Evolutionary conservation across 1,284 basidiomycete species (phyloP).

Genomic region (Sporisorium iseilematis-ciliati): DNA sequence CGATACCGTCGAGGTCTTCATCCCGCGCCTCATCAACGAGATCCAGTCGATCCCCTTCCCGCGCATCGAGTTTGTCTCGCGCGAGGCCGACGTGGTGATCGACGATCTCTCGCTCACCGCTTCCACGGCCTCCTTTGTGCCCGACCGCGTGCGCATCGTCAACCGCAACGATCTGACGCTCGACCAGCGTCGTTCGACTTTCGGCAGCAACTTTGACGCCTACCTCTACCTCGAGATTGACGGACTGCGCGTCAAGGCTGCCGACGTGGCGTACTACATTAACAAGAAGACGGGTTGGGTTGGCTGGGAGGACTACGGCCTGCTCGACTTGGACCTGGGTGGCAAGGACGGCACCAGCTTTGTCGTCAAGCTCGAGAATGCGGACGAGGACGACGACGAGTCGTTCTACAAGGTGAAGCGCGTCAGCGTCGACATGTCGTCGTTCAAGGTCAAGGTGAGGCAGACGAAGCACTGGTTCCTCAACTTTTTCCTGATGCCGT

Average conservation of each 20-base stretch:
- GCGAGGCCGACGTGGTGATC: conserved; percentile 71
- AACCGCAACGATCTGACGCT: conserved; percentile 71
- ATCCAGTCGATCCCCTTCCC: conserved; percentile 72
- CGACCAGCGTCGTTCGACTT: conserved; percentile 71
- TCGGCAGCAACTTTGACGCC: conserved; percentile 71
- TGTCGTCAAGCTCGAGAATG: conserved; percentile 72
- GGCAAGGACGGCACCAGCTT: conserved; percentile 70
- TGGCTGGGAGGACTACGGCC: conserved; percentile 71
- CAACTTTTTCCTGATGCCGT: conserved; percentile 65
- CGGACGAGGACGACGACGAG: conserved; percentile 71
- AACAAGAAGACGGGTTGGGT: conserved; percentile 69
- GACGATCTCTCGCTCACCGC: conserved; percentile 70
- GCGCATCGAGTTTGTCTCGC: conserved; percentile 71
- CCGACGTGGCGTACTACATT: conserved; percentile 72
- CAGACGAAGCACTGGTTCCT: conserved; percentile 62
- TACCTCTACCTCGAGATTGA: conserved; percentile 71
- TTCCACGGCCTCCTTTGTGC: conserved; percentile 71
- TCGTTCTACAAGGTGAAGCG: conserved; percentile 72
- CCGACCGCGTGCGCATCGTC: conserved; percentile 71
- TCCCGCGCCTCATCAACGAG: conserved; percentile 71
- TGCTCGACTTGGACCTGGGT: conserved; percentile 72
- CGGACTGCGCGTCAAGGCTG: conserved; percentile 71
- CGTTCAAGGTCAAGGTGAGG: conserved; percentile 64
- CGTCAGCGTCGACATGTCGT: conserved; percentile 71
- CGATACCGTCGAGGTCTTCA: conserved; percentile 71